Evolutionary conservation across 2,329 filamentous ascomycete species (phyloP).

Genomic region (Xylaria sp.): DNA sequence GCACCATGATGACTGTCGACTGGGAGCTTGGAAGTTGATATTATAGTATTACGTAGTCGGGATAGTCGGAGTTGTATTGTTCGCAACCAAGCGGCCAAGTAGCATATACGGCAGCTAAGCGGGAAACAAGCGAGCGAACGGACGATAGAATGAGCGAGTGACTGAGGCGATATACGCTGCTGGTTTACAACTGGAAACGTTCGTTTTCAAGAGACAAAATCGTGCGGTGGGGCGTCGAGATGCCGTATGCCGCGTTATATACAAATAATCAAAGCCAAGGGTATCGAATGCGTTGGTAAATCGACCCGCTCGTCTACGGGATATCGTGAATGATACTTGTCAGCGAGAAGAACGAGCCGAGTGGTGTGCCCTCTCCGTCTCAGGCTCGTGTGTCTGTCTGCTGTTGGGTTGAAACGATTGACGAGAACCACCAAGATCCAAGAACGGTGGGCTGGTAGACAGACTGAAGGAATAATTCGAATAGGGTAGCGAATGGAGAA

Average conservation of each 20-base stretch:
- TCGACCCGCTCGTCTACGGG: constrained; percentile 1
- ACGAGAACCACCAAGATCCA: constrained; percentile 20
- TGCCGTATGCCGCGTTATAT: constrained; percentile 21
- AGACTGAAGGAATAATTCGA: neutral
- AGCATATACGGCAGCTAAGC: constrained; percentile 16
- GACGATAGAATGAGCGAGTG: neutral
- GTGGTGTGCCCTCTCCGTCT: neutral
- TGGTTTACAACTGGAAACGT: constrained; percentile 4
- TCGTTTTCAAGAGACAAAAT: constrained; percentile 2
- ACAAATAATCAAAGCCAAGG: constrained; percentile 7
- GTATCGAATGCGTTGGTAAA: constrained; percentile 3
- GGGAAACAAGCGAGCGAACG: neutral
- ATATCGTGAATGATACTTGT: constrained; percentile 9
- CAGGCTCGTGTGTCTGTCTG: neutral
- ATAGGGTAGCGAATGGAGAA: constrained; percentile 11
- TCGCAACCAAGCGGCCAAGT: constrained; percentile 12
- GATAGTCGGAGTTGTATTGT: constrained; percentile 2
- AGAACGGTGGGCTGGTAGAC: neutral
- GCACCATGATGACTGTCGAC: constrained; percentile 46
- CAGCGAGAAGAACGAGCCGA: constrained; percentile 21
- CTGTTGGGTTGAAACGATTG: constrained; percentile 32
- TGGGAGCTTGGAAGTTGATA: constrained; percentile 22
- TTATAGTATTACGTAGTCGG: constrained; percentile 37
- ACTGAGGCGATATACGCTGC: neutral
- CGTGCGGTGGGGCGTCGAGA: constrained; percentile 8